Conservation (phyloP, 805 yeast species). For the Kregervanrija delftensis region DNA sequence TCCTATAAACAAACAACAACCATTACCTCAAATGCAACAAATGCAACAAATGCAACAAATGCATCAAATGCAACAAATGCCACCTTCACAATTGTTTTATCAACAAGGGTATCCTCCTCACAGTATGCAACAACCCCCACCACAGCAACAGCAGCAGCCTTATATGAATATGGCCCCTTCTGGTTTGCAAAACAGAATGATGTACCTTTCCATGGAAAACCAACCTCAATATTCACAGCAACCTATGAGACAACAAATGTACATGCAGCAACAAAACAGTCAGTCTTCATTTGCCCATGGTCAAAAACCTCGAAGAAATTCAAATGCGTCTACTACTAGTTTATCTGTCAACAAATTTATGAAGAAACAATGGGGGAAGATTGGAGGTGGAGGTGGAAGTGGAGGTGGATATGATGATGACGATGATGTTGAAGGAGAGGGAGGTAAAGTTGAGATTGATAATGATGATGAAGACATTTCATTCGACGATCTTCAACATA, state of each 20-base stretch:
- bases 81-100: conserved; percentile 5
- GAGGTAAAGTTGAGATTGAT: conserved; percentile 23
- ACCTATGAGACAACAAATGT: neutral
- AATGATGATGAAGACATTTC: conserved; percentile 38
- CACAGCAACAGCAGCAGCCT: neutral
- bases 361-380: conserved; percentile 28
- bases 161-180: neutral
- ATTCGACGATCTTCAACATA: conserved; percentile 56
- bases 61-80: conserved; percentile 9
- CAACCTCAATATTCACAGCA: neutral
- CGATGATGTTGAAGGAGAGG: conserved; percentile 9
- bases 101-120: neutral
- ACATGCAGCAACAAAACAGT: conserved; percentile 3
- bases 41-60: conserved; percentile 7
- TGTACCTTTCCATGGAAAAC: conserved; percentile 9
- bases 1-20: conserved; percentile 22
- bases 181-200: neutral
- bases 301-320: conserved; percentile 7
- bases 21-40: conserved; percentile 13
- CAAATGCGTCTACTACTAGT: conserved; percentile 7
- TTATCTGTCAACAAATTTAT: conserved; percentile 34
- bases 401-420: conserved; percentile 22
- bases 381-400: conserved; percentile 20
- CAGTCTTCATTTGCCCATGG: neutral
- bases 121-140: neutral